These are phyloP conservation scores for Zygotorulaspora chibaensis DNA, from an alignment of 805 yeast genomes.

Conservation along the genomic window DNA sequence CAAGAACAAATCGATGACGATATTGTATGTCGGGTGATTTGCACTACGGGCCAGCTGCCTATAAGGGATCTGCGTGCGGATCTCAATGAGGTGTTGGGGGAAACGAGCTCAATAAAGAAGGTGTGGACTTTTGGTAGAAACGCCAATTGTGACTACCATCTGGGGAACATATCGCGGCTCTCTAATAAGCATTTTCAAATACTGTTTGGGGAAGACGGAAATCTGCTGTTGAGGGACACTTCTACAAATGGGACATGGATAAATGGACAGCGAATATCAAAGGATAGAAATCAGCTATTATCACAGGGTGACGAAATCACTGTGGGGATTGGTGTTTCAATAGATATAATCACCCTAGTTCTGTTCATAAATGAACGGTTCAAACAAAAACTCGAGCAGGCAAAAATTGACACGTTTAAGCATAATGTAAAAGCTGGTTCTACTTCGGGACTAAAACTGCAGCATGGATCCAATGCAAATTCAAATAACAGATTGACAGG, in stretches of 20 bases:
- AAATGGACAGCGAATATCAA: constrained; percentile 67
- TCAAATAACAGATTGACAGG: constrained; percentile 35
- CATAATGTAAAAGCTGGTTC: neutral
- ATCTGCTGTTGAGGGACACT: constrained; percentile 50
- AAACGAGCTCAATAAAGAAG: constrained; percentile 31
- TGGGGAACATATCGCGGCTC: constrained; percentile 60
- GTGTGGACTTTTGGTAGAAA: constrained; percentile 78
- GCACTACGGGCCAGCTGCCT: constrained; percentile 54
- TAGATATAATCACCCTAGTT: constrained; percentile 54
- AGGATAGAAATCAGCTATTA: constrained; percentile 72
- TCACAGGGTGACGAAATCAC: constrained; percentile 92
- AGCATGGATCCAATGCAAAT: constrained; percentile 4
- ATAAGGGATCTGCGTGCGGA: constrained; percentile 44
- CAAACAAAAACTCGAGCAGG: constrained; percentile 26
- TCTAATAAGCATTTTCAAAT: constrained; percentile 72
- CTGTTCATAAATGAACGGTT: constrained; percentile 40
- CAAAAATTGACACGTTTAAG: constrained; percentile 11
- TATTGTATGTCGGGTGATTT: constrained; percentile 53
- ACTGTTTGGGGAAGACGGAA: constrained; percentile 58
- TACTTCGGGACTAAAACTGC: constrained; percentile 7
- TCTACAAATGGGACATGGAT: constrained; percentile 93
- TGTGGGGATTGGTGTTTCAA: constrained; percentile 79
- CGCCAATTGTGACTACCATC: constrained; percentile 52
- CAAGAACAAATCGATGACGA: constrained; percentile 39
- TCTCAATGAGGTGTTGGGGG: constrained; percentile 26